Evolutionary conservation across 1,139 yeast species (phyloP).

Genomic region (Casaregolazyma suthepensis): DNA sequence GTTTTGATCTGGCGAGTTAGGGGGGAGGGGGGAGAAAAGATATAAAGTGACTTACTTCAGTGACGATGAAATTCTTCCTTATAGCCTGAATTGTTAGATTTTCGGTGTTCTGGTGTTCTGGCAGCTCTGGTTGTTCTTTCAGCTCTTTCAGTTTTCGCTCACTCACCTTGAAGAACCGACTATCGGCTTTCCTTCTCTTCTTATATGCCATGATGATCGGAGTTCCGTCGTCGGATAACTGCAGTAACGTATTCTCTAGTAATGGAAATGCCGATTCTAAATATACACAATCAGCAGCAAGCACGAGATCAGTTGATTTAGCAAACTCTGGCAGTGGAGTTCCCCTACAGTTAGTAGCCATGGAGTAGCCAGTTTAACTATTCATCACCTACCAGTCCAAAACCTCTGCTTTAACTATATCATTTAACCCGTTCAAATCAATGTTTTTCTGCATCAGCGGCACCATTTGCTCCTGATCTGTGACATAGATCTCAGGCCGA

Average conservation of each 20-base stretch:
- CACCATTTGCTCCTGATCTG: constrained; percentile 32
- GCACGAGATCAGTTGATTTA: constrained; percentile 38
- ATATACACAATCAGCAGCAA: constrained; percentile 57
- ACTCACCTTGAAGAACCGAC: constrained; percentile 39
- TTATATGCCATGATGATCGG: constrained; percentile 45
- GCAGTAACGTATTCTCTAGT: constrained; percentile 43
- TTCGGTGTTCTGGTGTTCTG: not conserved
- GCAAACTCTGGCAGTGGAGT: constrained; percentile 36
- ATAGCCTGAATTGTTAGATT: constrained; percentile 23
- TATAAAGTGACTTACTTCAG: constrained; percentile 24
- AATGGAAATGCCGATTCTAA: constrained; percentile 48
- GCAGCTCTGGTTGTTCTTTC: not conserved
- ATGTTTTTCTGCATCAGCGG: constrained; percentile 44
- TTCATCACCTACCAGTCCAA: constrained; percentile 37
- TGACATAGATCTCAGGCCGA: constrained; percentile 2
- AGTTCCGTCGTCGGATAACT: constrained; percentile 39
- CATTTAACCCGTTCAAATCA: constrained; percentile 34
- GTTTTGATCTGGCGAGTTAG: constrained; percentile 28
- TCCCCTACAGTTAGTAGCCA: constrained; percentile 31
- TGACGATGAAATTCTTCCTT: constrained; percentile 34
- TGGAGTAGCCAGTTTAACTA: not conserved
- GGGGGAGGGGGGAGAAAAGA: constrained; percentile 1
- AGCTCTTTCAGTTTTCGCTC: too few species aligned
- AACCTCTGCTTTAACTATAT: constrained; percentile 36
- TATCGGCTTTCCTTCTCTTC: constrained; percentile 49